Evolutionary conservation across 2,329 filamentous ascomycete species (phyloP).

Genomic region (Fusarium guadeloupense): DNA sequence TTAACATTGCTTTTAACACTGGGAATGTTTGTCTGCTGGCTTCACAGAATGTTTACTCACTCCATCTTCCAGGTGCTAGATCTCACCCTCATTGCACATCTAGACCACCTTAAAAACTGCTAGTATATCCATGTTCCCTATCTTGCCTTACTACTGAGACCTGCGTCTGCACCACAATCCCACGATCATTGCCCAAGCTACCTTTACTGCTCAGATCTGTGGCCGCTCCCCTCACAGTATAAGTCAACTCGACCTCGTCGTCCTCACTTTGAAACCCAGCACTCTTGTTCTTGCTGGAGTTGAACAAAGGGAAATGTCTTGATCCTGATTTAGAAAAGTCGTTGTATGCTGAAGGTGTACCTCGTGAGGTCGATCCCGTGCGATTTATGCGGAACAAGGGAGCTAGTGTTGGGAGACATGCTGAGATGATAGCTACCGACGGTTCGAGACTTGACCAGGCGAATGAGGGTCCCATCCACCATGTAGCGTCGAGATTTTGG

Average conservation of each 20-base stretch:
- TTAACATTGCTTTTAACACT: too few relatives aligned
- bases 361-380: neutral
- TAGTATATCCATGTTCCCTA: neutral
- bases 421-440: constrained; percentile 3
- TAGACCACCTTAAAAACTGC: too few relatives aligned
- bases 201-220: neutral
- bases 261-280: constrained; percentile 7
- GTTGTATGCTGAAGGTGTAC: constrained; percentile 10
- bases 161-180: neutral
- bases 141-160: constrained; percentile 4
- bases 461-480: constrained; percentile 17
- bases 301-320: constrained; percentile 7
- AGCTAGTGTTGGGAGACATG: neutral
- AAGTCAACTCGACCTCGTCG: constrained; percentile 11
- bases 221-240: neutral
- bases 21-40: too few relatives aligned
- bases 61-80: too few relatives aligned
- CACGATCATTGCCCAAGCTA: neutral
- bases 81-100: too few relatives aligned
- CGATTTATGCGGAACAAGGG: constrained; percentile 10
- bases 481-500: constrained; percentile 11
- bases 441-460: constrained; percentile 21
- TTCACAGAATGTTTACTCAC: too few relatives aligned
- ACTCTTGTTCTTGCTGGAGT: neutral
- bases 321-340: constrained; percentile 12